Percentiles rank a stretch among this genome's conserved stretches.
These are phyloP conservation scores for Sanghuangporus baumii DNA, from an alignment of 1,284 basidiomycete species.

Conservation along the genomic window DNA sequence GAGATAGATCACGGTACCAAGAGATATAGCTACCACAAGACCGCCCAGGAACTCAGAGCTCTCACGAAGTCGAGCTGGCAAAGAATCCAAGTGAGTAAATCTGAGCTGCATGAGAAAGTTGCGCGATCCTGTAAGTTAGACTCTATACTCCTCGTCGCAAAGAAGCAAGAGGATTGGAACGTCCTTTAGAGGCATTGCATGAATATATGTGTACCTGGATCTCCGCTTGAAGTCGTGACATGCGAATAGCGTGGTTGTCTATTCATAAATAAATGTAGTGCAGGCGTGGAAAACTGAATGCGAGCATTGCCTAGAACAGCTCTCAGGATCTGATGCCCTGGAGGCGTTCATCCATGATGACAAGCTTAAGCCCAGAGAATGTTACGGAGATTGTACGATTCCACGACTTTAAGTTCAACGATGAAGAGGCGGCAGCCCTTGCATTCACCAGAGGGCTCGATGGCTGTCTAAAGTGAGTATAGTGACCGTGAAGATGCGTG, in stretches of 20 bases:
- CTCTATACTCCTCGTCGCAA: too few species aligned
- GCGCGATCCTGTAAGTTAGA: too few species aligned
- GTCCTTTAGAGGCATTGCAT: too few species aligned
- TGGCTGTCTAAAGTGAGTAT: constrained; percentile 14
- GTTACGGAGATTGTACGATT: constrained; percentile 11
- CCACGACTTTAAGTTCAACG: background rate
- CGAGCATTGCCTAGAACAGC: too few species aligned
- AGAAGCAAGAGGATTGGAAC: too few species aligned
- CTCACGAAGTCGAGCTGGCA: background rate
- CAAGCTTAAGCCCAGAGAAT: background rate
- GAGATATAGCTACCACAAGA: background rate
- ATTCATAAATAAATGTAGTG: too few species aligned
- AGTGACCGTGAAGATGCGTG: background rate
- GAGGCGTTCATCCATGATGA: background rate
- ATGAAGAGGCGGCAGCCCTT: constrained; percentile 11
- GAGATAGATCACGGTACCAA: background rate
- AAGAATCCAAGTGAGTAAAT: background rate
- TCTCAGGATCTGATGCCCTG: too few species aligned
- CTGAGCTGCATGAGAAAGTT: too few species aligned
- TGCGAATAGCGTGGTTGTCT: too few species aligned
- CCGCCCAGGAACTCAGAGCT: background rate
- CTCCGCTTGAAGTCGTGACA: too few species aligned
- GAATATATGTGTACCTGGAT: too few species aligned
- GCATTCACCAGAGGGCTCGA: constrained; percentile 2
- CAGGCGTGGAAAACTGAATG: too few species aligned